Evolutionary conservation across 2,329 filamentous ascomycete species (phyloP).

Genomic region (Bipolaris sorokiniana): DNA sequence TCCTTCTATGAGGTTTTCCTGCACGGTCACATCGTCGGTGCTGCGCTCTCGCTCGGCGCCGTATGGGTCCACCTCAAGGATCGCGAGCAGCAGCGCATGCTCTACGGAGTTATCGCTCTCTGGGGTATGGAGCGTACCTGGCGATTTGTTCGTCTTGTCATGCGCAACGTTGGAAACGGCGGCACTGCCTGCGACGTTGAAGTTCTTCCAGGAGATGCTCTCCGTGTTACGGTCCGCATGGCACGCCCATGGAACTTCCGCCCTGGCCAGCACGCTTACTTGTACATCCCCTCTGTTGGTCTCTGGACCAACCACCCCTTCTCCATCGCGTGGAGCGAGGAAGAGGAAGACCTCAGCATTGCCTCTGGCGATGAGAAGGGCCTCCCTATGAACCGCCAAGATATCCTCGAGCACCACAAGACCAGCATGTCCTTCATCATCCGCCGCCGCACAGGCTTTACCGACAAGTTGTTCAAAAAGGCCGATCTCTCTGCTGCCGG

Average conservation of each 20-base stretch:
- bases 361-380: slow-evolving; percentile 51
- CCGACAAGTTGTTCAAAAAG: slow-evolving; percentile 76
- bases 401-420: slow-evolving; percentile 58
- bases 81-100: slow-evolving; percentile 64
- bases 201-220: slow-evolving; percentile 76
- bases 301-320: slow-evolving; percentile 80
- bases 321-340: slow-evolving; percentile 78
- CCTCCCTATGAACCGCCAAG: slow-evolving; percentile 57
- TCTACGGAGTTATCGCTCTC: slow-evolving; percentile 67
- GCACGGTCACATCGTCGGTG: slow-evolving; percentile 70
- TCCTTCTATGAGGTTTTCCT: slow-evolving; percentile 83
- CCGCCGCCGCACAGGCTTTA: slow-evolving; percentile 86
- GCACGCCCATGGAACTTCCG: slow-evolving; percentile 77
- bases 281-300: slow-evolving; percentile 76
- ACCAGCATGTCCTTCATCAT: slow-evolving; percentile 80
- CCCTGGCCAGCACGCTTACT: slow-evolving; percentile 78
- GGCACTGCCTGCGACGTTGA: slow-evolving; percentile 74
- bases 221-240: slow-evolving; percentile 74
- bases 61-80: slow-evolving; percentile 69
- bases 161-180: slow-evolving; percentile 70
- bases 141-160: slow-evolving; percentile 66
- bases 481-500: slow-evolving; percentile 62
- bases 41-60: slow-evolving; percentile 64
- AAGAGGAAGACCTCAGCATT: slow-evolving; percentile 53
- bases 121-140: slow-evolving; percentile 70